Percentiles rank a stretch among this genome's conserved stretches.
phyloP scores from a whole-genome alignment of 495 filamentous ascomycete species.

The Talaromyces thailandensis region DNA sequence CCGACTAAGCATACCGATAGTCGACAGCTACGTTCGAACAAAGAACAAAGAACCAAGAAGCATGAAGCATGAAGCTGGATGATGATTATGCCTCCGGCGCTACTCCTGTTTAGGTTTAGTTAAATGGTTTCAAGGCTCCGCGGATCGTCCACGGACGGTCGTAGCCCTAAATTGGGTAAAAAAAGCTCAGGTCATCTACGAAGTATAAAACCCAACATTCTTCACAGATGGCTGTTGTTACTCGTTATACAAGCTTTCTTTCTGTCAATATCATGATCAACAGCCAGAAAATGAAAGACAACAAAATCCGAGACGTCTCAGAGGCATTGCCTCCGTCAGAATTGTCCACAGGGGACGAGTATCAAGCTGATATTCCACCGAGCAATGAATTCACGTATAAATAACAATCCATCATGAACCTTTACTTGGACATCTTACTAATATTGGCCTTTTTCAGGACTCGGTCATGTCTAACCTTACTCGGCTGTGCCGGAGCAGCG shows the following conservation, averaged over 20 bases:
- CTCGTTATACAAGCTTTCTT: not conserved
- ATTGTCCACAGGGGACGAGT: not conserved
- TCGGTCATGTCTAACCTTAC: conserved; percentile 1
- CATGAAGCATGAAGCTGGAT: not conserved
- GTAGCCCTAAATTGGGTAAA: not conserved
- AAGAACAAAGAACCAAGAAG: not conserved
- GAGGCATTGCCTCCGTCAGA: not conserved
- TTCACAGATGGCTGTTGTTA: not conserved
- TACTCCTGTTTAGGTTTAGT: not conserved
- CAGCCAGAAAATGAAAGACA: not conserved
- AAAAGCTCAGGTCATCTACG: not conserved
- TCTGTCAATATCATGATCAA: not conserved
- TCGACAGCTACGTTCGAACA: not conserved
- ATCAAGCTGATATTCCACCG: not conserved
- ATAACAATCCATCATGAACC: not conserved
- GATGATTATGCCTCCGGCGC: not conserved
- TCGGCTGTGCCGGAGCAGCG: conserved; percentile 10
- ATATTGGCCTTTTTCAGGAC: not conserved
- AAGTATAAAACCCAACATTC: not conserved
- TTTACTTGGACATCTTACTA: not conserved
- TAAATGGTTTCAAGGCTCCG: not conserved
- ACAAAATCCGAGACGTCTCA: not conserved
- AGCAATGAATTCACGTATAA: not conserved
- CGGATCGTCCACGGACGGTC: not conserved
- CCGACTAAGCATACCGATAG: not conserved